phyloP scores from a whole-genome alignment of 495 filamentous ascomycete species.

The Thermothielavioides terrestris region DNA sequence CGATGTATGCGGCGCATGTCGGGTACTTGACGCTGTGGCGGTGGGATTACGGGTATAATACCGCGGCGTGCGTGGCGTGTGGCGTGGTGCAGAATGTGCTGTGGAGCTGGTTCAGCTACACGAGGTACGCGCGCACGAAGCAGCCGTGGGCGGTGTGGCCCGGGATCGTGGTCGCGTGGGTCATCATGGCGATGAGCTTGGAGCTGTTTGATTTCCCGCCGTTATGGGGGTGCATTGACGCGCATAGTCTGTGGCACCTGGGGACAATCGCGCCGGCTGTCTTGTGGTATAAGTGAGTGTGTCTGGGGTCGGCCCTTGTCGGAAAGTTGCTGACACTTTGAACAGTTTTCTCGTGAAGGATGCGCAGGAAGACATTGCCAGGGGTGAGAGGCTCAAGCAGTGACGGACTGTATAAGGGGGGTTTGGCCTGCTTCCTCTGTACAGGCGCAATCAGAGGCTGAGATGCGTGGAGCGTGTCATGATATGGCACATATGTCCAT shows the following conservation, averaged over 20 bases:
- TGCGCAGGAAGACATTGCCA: constrained; percentile 62
- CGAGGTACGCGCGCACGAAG: constrained; percentile 58
- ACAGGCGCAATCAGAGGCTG: too few relatives aligned
- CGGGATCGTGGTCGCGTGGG: constrained; percentile 85
- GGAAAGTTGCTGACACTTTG: not conserved
- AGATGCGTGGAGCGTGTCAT: too few relatives aligned
- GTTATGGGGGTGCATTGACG: constrained; percentile 72
- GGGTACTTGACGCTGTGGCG: constrained; percentile 73
- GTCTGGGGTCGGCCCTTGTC: not conserved
- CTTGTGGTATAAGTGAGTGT: constrained; percentile 87
- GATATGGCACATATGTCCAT: too few relatives aligned
- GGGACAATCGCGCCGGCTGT: constrained; percentile 83
- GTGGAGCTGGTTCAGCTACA: constrained; percentile 78
- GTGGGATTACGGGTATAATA: constrained; percentile 97
- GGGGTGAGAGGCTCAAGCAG: constrained; percentile 30
- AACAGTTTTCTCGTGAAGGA: constrained; percentile 70
- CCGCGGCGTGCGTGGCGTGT: constrained; percentile 82
- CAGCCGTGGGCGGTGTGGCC: constrained; percentile 83
- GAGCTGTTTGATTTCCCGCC: constrained; percentile 93
- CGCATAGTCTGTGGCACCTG: constrained; percentile 93
- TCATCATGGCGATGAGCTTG: constrained; percentile 87
- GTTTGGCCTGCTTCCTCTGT: too few relatives aligned
- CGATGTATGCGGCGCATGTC: constrained; percentile 68
- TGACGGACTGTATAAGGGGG: too few relatives aligned
- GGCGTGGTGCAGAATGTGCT: constrained; percentile 73